These are phyloP conservation scores for Funneliformis geosporum DNA, from an alignment of 192 early-diverging fungal genomes.

Conservation along the genomic window DNA sequence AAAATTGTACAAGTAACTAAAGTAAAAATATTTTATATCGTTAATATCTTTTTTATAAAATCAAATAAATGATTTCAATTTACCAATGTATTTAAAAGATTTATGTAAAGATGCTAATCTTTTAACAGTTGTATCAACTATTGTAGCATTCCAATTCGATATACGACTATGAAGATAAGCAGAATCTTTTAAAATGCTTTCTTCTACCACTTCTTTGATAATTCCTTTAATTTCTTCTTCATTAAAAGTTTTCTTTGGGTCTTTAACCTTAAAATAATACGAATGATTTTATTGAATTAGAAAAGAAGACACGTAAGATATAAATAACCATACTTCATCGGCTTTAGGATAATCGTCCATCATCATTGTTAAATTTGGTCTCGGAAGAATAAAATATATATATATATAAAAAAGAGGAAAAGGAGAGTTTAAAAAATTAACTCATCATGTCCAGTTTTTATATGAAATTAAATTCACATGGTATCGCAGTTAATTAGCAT, in stretches of 20 bases:
- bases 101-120: slow-evolving; percentile 67
- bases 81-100: slow-evolving; percentile 81
- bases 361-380: too few relatives aligned
- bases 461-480: too few relatives aligned
- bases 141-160: slow-evolving; percentile 72
- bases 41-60: background rate
- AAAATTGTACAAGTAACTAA: slow-evolving; percentile 77
- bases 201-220: slow-evolving; percentile 69
- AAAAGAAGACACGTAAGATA: too few relatives aligned
- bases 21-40: background rate
- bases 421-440: too few relatives aligned
- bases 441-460: too few relatives aligned
- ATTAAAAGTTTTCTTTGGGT: slow-evolving; percentile 60
- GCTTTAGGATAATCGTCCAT: too few relatives aligned
- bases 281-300: too few relatives aligned
- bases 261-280: background rate
- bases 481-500: too few relatives aligned
- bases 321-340: too few relatives aligned
- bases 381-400: too few relatives aligned
- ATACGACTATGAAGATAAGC: slow-evolving; percentile 76
- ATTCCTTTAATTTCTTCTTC: slow-evolving; percentile 64
- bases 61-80: background rate
- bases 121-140: slow-evolving; percentile 68
- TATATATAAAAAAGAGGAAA: too few relatives aligned
- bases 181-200: slow-evolving; percentile 61